Percentiles rank a stretch among this genome's conserved stretches.
Conservation (phyloP, 495 filamentous ascomycete genomes). For the Hyphodiscus hymeniophilus region DNA sequence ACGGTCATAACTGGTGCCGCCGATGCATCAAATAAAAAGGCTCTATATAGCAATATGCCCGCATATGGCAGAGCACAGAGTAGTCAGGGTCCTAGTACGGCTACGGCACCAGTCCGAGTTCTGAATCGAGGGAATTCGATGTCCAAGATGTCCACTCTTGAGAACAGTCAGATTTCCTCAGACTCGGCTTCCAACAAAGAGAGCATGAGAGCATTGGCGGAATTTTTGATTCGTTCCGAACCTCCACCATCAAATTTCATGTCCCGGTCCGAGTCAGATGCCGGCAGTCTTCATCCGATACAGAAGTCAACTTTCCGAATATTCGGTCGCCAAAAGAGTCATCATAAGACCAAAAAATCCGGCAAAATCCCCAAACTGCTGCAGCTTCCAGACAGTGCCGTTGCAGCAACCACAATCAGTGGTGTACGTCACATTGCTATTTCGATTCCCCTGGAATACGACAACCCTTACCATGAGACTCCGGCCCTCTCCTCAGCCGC, state of each 20-base stretch:
- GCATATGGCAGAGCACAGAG: slow-evolving; percentile 1
- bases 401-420: slow-evolving; percentile 30
- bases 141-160: neutral
- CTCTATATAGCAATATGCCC: neutral
- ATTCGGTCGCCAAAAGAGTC: slow-evolving; percentile 14
- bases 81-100: neutral
- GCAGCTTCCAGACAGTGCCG: slow-evolving; percentile 36
- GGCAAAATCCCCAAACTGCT: slow-evolving; percentile 22
- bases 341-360: slow-evolving; percentile 10
- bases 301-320: slow-evolving; percentile 23
- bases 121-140: neutral
- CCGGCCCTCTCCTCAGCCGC: neutral
- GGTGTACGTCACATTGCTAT: slow-evolving; percentile 44
- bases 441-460: slow-evolving; percentile 33
- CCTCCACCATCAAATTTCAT: slow-evolving; percentile 33
- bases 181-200: slow-evolving; percentile 6
- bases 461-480: slow-evolving; percentile 3
- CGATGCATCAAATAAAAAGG: neutral
- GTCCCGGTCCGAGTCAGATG: slow-evolving; percentile 27
- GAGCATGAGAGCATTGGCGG: slow-evolving; percentile 25
- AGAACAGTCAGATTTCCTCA: neutral
- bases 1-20: slow-evolving; percentile 4
- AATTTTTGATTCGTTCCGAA: slow-evolving; percentile 28
- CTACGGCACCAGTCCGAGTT: neutral
- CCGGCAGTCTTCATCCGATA: slow-evolving; percentile 14